Evolutionary conservation across 140 eudicot species (phyloP), one percentile per base, ranked within the genome.

Genomic region (Oenanthe javanica): DNA sequence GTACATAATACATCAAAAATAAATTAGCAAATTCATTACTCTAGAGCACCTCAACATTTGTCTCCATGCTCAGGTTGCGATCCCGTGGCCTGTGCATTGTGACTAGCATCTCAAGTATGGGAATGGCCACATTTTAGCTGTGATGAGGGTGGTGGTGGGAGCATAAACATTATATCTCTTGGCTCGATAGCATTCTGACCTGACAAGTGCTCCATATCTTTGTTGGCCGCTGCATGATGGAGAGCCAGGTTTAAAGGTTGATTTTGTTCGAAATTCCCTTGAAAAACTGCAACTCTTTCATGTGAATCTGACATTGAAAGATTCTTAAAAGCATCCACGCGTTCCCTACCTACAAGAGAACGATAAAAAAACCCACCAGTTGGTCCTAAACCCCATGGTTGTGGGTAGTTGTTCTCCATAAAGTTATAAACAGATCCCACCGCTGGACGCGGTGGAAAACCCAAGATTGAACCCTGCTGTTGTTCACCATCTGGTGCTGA

Each of bases 391-490:
- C n/a, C 23, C 77, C 55, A 72, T 42, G 52, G 55, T 55, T 9
- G 38, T 45, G 77, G 38, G 55, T 72, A 72, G 16, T 10, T 72
- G 7, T 10, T 72, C 8, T 50, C 50, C 6, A 47, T 15, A 5
- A 71, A 16, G 50, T 40, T 40, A 42, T 31, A 31, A 21, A 45
- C 54, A 72, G 38, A 5, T 8, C 4, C 77, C 3, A 10, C 77
- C 11, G 36, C 36, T 2, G 54, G 77, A 45, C 36, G 52, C 10
- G 54, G 77, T 72, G 52, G 77, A 72, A 72, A 72, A 72, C 77
- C 77, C 4, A 72, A 14, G 27, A 71, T 1, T 38, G 76, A 42
- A 9, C 76, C 51, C 4, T 16, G 76, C 49, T 5, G 2, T 38
- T 42, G 76, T 42, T 71, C 51, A 18, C 25, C 27, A 16, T 71